phyloP scores from a whole-genome alignment of 2,329 filamentous ascomycete species.

The Colletotrichum falcatum region DNA sequence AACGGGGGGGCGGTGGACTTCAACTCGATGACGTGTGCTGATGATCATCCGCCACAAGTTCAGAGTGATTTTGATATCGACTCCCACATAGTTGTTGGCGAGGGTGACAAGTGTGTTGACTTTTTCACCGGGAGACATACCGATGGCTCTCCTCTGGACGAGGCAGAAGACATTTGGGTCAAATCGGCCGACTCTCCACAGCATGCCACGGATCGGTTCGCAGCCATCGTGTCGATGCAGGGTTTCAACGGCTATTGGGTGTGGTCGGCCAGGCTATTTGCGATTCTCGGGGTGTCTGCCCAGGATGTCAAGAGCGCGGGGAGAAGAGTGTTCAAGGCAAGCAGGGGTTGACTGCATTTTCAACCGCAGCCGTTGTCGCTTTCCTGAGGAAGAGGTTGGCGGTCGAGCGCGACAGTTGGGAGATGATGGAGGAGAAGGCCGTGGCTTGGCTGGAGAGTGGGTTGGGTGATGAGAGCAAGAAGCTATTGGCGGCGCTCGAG shows the following conservation, averaged over 20 bases:
- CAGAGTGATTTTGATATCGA: too few relatives aligned
- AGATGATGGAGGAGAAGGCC: conserved; percentile 72
- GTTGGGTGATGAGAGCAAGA: background rate
- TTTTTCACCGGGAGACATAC: too few relatives aligned
- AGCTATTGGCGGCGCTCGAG: background rate
- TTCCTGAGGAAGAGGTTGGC: conserved; percentile 61
- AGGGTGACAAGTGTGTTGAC: too few relatives aligned
- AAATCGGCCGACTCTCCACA: background rate
- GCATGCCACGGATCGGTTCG: conserved; percentile 47
- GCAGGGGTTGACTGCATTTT: conserved; percentile 38
- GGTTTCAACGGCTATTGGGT: conserved; percentile 67
- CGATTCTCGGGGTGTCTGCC: conserved; percentile 44
- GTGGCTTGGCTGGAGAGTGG: conserved; percentile 58
- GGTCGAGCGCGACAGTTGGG: conserved; percentile 68
- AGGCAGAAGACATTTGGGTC: too few relatives aligned
- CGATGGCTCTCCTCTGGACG: too few relatives aligned
- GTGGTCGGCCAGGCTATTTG: conserved; percentile 48
- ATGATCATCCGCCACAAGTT: too few relatives aligned
- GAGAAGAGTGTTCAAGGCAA: background rate
- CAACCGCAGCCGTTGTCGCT: conserved; percentile 57
- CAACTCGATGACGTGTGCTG: too few relatives aligned
- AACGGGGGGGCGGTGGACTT: too few relatives aligned
- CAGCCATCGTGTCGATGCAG: conserved; percentile 65
- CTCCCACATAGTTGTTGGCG: too few relatives aligned
- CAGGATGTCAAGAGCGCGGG: conserved; percentile 1